phyloP scores from a whole-genome alignment of 2,329 filamentous ascomycete genomes.

The Aspergillus candidus region DNA sequence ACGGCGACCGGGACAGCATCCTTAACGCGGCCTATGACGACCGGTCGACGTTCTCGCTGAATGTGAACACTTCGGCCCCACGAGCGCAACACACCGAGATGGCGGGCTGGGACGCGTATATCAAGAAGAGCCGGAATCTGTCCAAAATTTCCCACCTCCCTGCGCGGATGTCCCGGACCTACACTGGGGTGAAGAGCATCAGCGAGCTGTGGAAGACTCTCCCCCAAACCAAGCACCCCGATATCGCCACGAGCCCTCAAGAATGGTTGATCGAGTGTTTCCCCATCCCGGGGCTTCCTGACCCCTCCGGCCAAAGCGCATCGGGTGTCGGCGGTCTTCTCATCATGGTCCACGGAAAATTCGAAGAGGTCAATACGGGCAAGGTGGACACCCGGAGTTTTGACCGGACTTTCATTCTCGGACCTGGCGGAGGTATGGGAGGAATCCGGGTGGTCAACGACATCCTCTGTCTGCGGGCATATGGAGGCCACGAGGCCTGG shows the following conservation, averaged over 20 bases:
- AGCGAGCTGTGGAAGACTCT: conserved; percentile 62
- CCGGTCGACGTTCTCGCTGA: conserved; percentile 67
- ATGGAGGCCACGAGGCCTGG: conserved; percentile 52
- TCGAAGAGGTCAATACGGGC: conserved; percentile 62
- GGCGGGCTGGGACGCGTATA: conserved; percentile 63
- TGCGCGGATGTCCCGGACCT: conserved; percentile 59
- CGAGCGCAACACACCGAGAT: conserved; percentile 45
- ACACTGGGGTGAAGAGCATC: conserved; percentile 60
- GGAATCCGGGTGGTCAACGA: conserved; percentile 74
- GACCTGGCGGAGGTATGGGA: conserved; percentile 61
- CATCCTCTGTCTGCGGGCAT: conserved; percentile 66
- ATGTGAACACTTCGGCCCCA: conserved; percentile 60
- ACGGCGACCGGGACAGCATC: conserved; percentile 61
- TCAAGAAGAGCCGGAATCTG: conserved; percentile 73
- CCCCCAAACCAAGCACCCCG: conserved; percentile 68
- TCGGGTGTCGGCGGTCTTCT: conserved; percentile 71
- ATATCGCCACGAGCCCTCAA: conserved; percentile 58
- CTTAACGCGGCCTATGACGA: conserved; percentile 67
- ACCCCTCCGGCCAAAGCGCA: conserved; percentile 57
- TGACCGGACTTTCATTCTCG: conserved; percentile 72
- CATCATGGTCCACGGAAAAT: conserved; percentile 76
- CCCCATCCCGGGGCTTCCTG: conserved; percentile 63
- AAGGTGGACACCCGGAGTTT: conserved; percentile 65
- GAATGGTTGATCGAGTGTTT: conserved; percentile 83
- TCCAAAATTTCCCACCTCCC: conserved; percentile 58